phyloP scores from a whole-genome alignment of 495 filamentous ascomycete species.

The Delitschia confertaspora region DNA sequence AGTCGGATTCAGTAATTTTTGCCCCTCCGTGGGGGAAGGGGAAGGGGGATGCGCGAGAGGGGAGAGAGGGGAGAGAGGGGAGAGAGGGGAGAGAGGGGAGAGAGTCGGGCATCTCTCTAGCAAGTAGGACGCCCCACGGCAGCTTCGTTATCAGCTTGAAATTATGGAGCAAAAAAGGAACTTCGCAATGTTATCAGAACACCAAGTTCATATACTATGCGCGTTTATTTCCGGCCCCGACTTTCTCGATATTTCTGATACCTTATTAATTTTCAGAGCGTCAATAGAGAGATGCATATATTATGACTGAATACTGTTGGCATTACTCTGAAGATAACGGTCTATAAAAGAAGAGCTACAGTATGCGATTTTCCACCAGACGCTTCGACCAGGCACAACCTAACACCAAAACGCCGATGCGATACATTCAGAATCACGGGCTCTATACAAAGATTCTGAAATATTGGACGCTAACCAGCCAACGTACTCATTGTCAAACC shows the following conservation, averaged over 20 bases:
- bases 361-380: slow-evolving; percentile 12
- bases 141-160: slow-evolving; percentile 3
- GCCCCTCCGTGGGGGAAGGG: too few species aligned
- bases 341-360: slow-evolving; percentile 11
- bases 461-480: background rate
- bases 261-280: background rate
- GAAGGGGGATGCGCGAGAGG: too few species aligned
- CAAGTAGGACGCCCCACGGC: background rate
- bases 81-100: background rate
- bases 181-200: too few species aligned
- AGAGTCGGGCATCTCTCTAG: background rate
- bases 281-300: slow-evolving; percentile 8
- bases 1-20: too few species aligned
- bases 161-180: too few species aligned
- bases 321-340: slow-evolving; percentile 16
- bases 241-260: too few species aligned
- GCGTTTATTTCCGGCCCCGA: too few species aligned
- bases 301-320: slow-evolving; percentile 3
- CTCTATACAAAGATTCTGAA: slow-evolving; percentile 12
- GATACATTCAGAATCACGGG: slow-evolving; percentile 9
- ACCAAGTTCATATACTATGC: too few species aligned
- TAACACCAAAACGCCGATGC: slow-evolving; percentile 22
- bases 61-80: too few species aligned
- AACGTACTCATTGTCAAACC: background rate
- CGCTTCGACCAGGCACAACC: background rate